These are phyloP conservation scores for Suhomyces xylopsoci DNA, from an alignment of 805 yeast genomes.

Conservation along the genomic window DNA sequence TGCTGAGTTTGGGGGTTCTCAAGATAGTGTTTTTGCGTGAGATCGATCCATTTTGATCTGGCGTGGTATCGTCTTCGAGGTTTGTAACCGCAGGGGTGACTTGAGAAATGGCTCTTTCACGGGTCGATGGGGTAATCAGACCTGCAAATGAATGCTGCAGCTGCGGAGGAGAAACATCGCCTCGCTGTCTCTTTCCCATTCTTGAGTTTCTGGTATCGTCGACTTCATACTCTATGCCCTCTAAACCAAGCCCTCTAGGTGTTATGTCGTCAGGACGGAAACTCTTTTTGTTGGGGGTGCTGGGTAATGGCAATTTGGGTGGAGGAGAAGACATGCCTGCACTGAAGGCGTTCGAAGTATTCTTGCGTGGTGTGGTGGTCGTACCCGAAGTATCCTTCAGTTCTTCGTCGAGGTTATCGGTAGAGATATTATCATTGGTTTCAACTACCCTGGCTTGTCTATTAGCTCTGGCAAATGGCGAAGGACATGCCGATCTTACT, in stretches of 20 bases:
- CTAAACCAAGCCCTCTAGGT: constrained; percentile 38
- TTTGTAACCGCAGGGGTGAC: constrained; percentile 35
- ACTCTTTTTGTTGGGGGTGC: constrained; percentile 22
- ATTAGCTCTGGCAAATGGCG: constrained; percentile 42
- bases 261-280: constrained; percentile 14
- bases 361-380: constrained; percentile 17
- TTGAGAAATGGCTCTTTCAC: constrained; percentile 5
- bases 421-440: constrained; percentile 23
- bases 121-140: constrained; percentile 2
- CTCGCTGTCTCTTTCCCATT: background rate
- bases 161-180: constrained; percentile 2
- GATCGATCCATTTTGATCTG: constrained; percentile 6
- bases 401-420: constrained; percentile 6
- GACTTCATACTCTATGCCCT: constrained; percentile 28
- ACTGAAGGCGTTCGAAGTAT: background rate
- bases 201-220: background rate
- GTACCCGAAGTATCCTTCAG: constrained; percentile 10
- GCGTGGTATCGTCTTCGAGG: constrained; percentile 22
- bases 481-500: constrained; percentile 29
- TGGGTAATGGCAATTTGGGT: constrained; percentile 32
- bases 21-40: constrained; percentile 29
- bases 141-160: background rate
- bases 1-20: constrained; percentile 28
- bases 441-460: constrained; percentile 46
- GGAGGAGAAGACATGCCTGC: constrained; percentile 33